Evolutionary conservation across 768 basidiomycete genomes (phyloP), one percentile per base, ranked within the genome.

Genomic region (Lactarius akahatsu): DNA sequence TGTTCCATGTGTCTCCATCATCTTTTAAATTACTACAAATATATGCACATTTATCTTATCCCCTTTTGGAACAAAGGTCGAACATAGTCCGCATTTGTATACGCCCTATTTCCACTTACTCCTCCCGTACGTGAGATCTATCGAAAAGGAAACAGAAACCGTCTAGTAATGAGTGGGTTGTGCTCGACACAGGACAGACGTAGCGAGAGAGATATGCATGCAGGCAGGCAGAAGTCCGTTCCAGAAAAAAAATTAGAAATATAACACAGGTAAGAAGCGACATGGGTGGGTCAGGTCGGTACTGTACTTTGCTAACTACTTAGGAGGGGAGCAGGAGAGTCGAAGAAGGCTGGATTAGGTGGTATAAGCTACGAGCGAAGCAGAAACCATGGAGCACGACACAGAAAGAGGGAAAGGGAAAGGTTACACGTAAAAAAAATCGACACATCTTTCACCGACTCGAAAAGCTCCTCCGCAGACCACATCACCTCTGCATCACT

Each of bases 281-380:
- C 50, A 52, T 23, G 56, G 56, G 16, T 11, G 3, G 32, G 32
- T 57, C 16, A 32, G 55, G 55, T 30, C 2, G 30, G 55, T 56
- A 50, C 47, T 26, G 41, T 18, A 18, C 16, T 41, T 16, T 16
- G 18, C 41, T 50, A n/a, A 26, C 50, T 26, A 52, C n/a, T 47
- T n/a, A 50, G 47, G 55, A 56, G 20, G 20, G 55, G 30, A 32
- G 28, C 4, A 8, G 55, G 47, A 15, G 26, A 52, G 47, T 23
- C 36, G 13, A 54, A 40, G 30, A 40, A 34, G 52, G 34, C 18
- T 43, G 20, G 34, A 66, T 66, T 66, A 66, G 30, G 65, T 9
- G 65, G 65, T 66, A 66, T 66, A 66, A n/a, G 38, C 13, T 54
- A 55, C 23, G 41, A 36, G 43, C n/a, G 55, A 57, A 59, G 45